Evolutionary conservation across 2,329 filamentous ascomycete genomes (phyloP), one percentile per base, ranked within the genome.

Genomic region (Pseudogymnoascus sp.): DNA sequence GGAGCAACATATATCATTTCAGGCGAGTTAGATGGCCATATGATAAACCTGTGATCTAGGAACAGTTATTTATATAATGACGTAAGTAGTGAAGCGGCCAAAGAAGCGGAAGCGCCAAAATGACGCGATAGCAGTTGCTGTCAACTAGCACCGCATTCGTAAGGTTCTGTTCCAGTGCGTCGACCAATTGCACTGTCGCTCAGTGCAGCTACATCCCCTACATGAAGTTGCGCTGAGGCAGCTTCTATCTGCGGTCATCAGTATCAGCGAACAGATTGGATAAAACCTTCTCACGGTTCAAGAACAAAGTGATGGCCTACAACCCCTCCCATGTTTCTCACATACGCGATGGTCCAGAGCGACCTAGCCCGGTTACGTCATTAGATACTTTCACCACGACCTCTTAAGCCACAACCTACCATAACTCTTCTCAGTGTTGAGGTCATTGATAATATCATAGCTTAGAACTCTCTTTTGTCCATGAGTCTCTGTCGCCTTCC

Each of bases 41-140:
- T 51, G 18, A 31, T 54, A 31, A 29, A 54, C 14, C 6, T 54
- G 26, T 31, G 45, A 31, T 31, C 45, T 29, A 29, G 45, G 45
- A 31, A 54, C 45, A 31, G 45, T 54, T 54, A 31, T 54, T 54
- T 31, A 54, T 54, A 31, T 54, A 29, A 51, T 51, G 45, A 54
- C n/a, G 45, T 54, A 29, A 29, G 14, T 47, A n/a, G 21, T 18
- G 45, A 29, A 51, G 12, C 45, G 7, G 7, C 23, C 45, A 54
- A 29, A 29, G 12, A 54, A 54, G 23, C 45, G 23, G 45, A 54
- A 54, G 45, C 12, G n/a, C 14, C 23, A 54, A 54, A 16, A 31
- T 54, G 45, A 54, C 45, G 45, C 45, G 14, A 3, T 29, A 31
- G 14, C 29, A 31, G 45, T 54, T 54, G 45, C 45, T 14, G 45